phyloP scores from a whole-genome alignment of 176 grass and related monocot genomes.

The Carex littledalei region DNA sequence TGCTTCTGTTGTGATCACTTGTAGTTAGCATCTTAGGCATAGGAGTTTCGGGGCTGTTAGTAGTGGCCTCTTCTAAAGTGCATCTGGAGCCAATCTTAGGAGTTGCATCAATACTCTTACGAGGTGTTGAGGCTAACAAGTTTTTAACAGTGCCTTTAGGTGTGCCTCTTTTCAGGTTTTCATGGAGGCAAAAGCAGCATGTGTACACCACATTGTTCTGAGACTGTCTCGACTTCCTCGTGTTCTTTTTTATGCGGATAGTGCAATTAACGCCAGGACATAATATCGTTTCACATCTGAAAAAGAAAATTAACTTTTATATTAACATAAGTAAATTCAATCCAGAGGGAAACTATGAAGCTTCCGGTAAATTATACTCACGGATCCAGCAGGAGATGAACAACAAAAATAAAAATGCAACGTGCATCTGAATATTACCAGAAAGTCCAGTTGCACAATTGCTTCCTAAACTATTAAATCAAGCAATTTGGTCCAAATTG shows the following conservation, averaged over 20 bases:
- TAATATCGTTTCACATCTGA: conserved; percentile 76
- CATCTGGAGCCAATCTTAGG: not conserved
- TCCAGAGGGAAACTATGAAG: not conserved
- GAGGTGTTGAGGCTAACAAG: conserved; percentile 42
- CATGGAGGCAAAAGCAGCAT: conserved; percentile 64
- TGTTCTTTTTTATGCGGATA: conserved; percentile 54
- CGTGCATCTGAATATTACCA: not conserved
- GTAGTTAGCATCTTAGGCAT: conserved; percentile 1
- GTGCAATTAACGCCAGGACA: conserved; percentile 76
- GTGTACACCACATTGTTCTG: conserved; percentile 55
- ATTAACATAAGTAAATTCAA: not conserved
- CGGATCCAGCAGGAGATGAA: not conserved
- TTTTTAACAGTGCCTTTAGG: conserved; percentile 44
- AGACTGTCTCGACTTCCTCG: conserved; percentile 32
- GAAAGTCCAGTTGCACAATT: not conserved
- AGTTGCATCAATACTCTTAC: conserved; percentile 14
- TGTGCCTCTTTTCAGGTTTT: conserved; percentile 56
- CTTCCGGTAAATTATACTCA: not conserved
- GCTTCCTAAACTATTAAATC: not conserved
- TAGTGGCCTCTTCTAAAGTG: not conserved
- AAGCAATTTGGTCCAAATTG: not conserved
- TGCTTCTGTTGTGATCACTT: not conserved
- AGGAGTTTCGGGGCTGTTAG: conserved; percentile 11
- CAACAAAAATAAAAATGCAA: not conserved
- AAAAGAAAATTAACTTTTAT: conserved; percentile 1